Conservation (phyloP, 768 basidiomycete species). For the Phlebiopsis flavidoalba region DNA sequence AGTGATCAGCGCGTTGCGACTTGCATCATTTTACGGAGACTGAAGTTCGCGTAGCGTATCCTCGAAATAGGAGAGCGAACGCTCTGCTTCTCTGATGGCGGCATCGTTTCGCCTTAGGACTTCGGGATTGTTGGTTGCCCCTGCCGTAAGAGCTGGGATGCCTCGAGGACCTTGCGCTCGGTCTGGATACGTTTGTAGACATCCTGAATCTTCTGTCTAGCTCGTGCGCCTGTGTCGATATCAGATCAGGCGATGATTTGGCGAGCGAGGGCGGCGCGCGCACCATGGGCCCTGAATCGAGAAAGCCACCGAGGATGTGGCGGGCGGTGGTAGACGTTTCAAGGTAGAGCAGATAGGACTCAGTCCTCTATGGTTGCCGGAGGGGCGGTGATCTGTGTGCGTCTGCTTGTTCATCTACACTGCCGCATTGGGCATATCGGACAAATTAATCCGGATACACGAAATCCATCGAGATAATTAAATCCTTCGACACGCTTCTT, state of each 20-base stretch:
- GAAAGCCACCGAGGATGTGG: not conserved
- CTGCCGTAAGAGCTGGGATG: slow-evolving; percentile 67
- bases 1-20: slow-evolving; percentile 49
- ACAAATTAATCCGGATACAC: not conserved
- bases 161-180: slow-evolving; percentile 90
- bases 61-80: slow-evolving; percentile 82
- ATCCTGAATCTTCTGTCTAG: slow-evolving; percentile 92
- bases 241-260: slow-evolving; percentile 8
- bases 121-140: slow-evolving; percentile 85
- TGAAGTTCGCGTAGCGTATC: slow-evolving; percentile 80
- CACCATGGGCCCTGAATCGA: slow-evolving; percentile 20
- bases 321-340: slow-evolving; percentile 3
- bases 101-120: slow-evolving; percentile 77
- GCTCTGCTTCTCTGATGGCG: slow-evolving; percentile 84
- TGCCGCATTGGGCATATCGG: slow-evolving; percentile 12
- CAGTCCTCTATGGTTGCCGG: slow-evolving; percentile 3
- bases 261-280: slow-evolving; percentile 3
- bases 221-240: slow-evolving; percentile 37
- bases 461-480: not conserved
- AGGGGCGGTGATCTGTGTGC: slow-evolving; percentile 23
- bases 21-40: slow-evolving; percentile 63
- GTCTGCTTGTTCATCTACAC: slow-evolving; percentile 19
- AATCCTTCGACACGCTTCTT: not conserved
- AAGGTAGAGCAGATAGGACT: slow-evolving; percentile 7
- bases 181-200: slow-evolving; percentile 87